Percentiles rank a stretch among this genome's conserved stretches.
These are phyloP conservation scores for Agaricus bisporus DNA, from an alignment of 768 basidiomycete genomes.

Conservation along the genomic window DNA sequence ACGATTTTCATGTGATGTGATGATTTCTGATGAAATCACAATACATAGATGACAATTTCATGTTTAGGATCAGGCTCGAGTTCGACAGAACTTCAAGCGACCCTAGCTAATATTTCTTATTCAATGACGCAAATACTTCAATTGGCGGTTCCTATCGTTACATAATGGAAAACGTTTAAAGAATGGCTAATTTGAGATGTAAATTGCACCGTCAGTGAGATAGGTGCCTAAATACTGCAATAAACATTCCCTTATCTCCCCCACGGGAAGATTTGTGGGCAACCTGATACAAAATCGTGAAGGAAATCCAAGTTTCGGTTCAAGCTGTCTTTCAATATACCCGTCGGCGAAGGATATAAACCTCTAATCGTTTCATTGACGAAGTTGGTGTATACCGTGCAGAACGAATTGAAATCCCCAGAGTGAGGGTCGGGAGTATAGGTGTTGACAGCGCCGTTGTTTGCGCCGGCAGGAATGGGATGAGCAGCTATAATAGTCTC, in stretches of 20 bases:
- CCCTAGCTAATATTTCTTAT: neutral
- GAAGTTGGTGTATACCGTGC: constrained; percentile 14
- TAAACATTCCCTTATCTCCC: neutral
- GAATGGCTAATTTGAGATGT: too few relatives aligned
- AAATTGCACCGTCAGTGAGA: too few relatives aligned
- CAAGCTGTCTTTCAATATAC: constrained; percentile 5
- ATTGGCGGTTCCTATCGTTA: too few relatives aligned
- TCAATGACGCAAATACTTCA: too few relatives aligned
- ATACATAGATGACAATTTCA: too few relatives aligned
- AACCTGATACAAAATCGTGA: neutral
- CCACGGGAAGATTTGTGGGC: constrained; percentile 7
- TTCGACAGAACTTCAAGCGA: neutral
- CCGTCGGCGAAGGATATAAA: constrained; percentile 14
- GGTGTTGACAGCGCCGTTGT: constrained; percentile 8
- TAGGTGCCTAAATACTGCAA: neutral
- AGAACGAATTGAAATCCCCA: constrained; percentile 9
- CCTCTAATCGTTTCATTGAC: constrained; percentile 12
- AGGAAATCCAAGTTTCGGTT: constrained; percentile 11
- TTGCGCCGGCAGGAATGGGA: constrained; percentile 12
- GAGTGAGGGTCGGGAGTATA: constrained; percentile 11
- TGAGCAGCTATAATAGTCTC: constrained; percentile 8
- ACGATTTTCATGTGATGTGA: too few relatives aligned
- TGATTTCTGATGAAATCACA: too few relatives aligned
- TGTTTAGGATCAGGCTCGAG: neutral
- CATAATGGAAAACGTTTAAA: too few relatives aligned